Evolutionary conservation across 805 yeast genomes (phyloP).

Genomic region (Starmera amethionina): DNA sequence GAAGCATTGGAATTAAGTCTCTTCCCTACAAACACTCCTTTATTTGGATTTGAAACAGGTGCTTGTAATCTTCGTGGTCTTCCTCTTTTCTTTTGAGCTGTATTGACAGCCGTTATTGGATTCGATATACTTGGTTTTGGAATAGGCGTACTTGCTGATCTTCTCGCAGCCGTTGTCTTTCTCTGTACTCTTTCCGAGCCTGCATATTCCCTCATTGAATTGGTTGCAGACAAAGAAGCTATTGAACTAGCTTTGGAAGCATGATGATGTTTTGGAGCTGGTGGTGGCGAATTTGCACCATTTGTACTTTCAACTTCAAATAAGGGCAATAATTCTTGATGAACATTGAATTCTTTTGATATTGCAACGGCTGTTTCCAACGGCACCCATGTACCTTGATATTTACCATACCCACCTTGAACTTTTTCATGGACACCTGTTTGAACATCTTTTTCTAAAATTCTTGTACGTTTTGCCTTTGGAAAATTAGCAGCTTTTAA

Average conservation of each 20-base stretch:
- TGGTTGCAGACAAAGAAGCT: neutral
- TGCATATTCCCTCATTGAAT: no score
- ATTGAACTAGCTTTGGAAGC: slow-evolving; percentile 30
- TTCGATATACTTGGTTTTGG: neutral
- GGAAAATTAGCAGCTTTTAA: slow-evolving; percentile 90
- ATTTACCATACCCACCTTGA: slow-evolving; percentile 95
- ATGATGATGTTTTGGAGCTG: slow-evolving; percentile 59
- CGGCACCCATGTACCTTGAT: slow-evolving; percentile 97
- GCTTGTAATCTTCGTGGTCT: slow-evolving; percentile 14
- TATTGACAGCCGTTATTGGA: neutral
- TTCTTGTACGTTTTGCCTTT: slow-evolving; percentile 87
- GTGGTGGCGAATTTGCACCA: slow-evolving; percentile 45
- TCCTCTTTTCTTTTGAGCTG: slow-evolving; percentile 15
- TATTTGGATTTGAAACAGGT: slow-evolving; percentile 12
- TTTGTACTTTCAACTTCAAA: slow-evolving; percentile 48
- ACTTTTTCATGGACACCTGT: slow-evolving; percentile 83
- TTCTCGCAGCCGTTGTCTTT: slow-evolving; percentile 13
- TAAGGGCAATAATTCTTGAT: slow-evolving; percentile 50
- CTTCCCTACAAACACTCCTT: slow-evolving; percentile 15
- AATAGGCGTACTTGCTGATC: slow-evolving; percentile 16
- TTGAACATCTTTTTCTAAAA: slow-evolving; percentile 89
- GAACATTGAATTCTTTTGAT: slow-evolving; percentile 56
- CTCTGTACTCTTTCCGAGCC: neutral
- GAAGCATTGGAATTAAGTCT: slow-evolving; percentile 1
- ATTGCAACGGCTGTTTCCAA: slow-evolving; percentile 60